Conservation (phyloP, 306 rosid species). For the Chamaecrista fasciculata region DNA sequence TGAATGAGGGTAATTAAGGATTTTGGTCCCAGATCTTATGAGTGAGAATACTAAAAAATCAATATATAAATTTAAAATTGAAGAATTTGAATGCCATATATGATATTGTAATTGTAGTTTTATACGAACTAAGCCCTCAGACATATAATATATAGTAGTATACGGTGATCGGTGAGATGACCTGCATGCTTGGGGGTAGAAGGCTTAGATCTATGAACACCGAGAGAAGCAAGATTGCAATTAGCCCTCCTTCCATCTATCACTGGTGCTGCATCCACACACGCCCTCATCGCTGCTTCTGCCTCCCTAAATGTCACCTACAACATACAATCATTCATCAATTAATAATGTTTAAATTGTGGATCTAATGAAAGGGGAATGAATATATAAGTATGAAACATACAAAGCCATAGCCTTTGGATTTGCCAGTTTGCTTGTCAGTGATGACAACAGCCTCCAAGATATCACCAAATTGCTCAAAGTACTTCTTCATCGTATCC, state of each 20-base stretch:
- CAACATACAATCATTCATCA: too few species aligned
- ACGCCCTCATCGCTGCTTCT: constrained; percentile 97
- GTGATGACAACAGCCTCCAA: constrained; percentile 99
- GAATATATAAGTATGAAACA: background rate
- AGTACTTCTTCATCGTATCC: constrained; percentile 94
- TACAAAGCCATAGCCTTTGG: constrained; percentile 99
- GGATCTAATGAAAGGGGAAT: too few species aligned
- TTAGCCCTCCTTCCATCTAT: constrained; percentile 96
- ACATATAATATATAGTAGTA: background rate
- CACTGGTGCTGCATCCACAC: constrained; percentile 96
- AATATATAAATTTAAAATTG: too few species aligned
- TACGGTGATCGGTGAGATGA: too few species aligned
- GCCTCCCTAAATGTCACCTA: constrained; percentile 92
- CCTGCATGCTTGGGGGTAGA: constrained; percentile 97
- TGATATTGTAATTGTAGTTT: too few species aligned
- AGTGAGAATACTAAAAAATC: too few species aligned
- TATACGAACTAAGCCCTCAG: too few species aligned
- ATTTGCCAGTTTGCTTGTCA: constrained; percentile 96
- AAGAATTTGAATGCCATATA: too few species aligned
- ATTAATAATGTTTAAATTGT: too few species aligned
- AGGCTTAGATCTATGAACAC: constrained; percentile 99
- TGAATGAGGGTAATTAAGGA: constrained; percentile 28
- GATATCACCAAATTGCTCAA: constrained; percentile 97
- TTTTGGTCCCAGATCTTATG: constrained; percentile 38
- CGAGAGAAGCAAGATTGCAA: constrained; percentile 98